Conservation (phyloP, 306 rosid genomes). For the Quercus wislizeni region DNA sequence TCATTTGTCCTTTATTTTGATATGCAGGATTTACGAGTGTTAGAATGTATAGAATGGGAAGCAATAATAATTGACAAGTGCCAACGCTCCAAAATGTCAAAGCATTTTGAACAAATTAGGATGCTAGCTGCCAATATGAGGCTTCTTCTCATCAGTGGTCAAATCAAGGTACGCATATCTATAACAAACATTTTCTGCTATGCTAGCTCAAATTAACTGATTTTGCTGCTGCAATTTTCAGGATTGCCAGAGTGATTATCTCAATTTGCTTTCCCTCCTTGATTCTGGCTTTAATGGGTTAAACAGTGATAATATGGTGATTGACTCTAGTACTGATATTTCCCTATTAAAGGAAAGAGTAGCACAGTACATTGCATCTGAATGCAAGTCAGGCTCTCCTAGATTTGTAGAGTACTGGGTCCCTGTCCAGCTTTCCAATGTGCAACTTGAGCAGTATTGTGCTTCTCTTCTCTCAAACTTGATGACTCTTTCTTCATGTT, state of each 20-base stretch:
- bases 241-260: conserved; percentile 35
- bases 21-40: conserved; percentile 32
- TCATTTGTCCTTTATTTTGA: conserved; percentile 9
- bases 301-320: conserved; percentile 4
- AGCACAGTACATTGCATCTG: conserved; percentile 34
- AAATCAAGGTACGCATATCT: conserved; percentile 37
- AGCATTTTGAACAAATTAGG: conserved; percentile 18
- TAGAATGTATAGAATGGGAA: conserved; percentile 33
- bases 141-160: conserved; percentile 35
- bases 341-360: conserved; percentile 31
- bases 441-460: conserved; percentile 53
- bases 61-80: conserved; percentile 46
- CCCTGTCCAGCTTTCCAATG: conserved; percentile 41
- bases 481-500: conserved; percentile 31
- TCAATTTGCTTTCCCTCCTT: conserved; percentile 37
- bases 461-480: conserved; percentile 37
- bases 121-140: conserved; percentile 26
- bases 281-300: conserved; percentile 19
- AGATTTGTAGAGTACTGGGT: conserved; percentile 50
- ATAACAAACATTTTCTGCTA: conserved; percentile 13
- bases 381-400: conserved; percentile 19
- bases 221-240: conserved; percentile 17
- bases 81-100: conserved; percentile 27
- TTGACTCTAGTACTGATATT: conserved; percentile 15
- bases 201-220: conserved; percentile 1